Evolutionary conservation across 2,329 filamentous ascomycete genomes (phyloP).

Genomic region (Fusarium redolens): DNA sequence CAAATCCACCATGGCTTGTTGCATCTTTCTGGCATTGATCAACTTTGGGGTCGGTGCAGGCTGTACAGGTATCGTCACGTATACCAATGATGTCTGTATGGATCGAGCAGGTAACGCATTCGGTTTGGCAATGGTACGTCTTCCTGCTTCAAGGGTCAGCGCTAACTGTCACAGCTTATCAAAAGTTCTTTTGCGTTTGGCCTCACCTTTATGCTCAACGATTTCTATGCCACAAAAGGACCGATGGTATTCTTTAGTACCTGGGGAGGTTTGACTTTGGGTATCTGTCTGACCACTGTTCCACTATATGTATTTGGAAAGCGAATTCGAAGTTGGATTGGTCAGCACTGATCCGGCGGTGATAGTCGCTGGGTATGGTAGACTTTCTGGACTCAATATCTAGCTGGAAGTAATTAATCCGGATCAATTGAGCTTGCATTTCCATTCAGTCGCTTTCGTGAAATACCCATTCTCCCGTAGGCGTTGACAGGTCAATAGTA

Average conservation of each 20-base stretch:
- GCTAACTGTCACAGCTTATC: neutral
- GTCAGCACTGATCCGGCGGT: neutral
- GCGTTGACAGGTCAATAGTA: neutral
- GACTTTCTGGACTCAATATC: too few relatives aligned
- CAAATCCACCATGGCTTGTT: neutral
- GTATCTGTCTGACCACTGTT: neutral
- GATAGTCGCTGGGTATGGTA: too few relatives aligned
- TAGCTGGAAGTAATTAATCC: too few relatives aligned
- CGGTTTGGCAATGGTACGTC: neutral
- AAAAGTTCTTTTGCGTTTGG: neutral
- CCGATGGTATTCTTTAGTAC: neutral
- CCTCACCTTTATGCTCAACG: constrained; percentile 1
- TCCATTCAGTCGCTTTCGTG: neutral
- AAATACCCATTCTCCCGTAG: neutral
- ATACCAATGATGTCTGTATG: neutral
- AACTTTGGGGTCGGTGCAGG: neutral
- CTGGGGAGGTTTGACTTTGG: neutral
- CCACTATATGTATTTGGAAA: neutral
- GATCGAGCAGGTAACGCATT: neutral
- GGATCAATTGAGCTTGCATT: too few relatives aligned
- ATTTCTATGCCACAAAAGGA: neutral
- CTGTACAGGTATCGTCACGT: constrained; percentile 1
- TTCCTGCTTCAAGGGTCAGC: too few relatives aligned
- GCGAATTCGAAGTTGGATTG: neutral
- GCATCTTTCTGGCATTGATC: neutral